These are phyloP conservation scores for Pseudogymnoascus sp. DNA, from an alignment of 2,329 filamentous ascomycete species.

Conservation along the genomic window DNA sequence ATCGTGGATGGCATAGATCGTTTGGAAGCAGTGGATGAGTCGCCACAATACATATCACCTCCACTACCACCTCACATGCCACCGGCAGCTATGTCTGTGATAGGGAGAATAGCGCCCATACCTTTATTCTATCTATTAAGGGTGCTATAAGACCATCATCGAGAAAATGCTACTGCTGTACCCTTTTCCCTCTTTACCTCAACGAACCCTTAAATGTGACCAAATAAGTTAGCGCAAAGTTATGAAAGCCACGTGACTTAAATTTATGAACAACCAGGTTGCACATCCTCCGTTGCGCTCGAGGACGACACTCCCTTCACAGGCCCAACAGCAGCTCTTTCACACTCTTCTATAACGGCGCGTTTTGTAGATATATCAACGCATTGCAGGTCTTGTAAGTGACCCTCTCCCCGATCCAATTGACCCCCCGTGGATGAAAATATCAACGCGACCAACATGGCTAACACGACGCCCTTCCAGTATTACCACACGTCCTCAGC, in stretches of 20 bases:
- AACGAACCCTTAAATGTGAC: neutral
- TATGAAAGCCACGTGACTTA: neutral
- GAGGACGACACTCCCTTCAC: neutral
- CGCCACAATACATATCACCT: constrained; percentile 1
- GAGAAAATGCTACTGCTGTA: neutral
- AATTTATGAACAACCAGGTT: constrained; percentile 3
- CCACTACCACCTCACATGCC: neutral
- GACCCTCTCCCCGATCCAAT: neutral
- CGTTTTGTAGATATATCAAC: neutral
- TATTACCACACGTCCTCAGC: neutral
- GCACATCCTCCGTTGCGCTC: neutral
- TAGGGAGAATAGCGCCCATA: neutral
- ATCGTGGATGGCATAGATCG: neutral
- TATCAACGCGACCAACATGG: neutral
- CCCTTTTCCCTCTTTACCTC: neutral
- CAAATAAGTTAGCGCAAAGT: neutral
- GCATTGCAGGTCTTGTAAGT: neutral
- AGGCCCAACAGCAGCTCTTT: neutral
- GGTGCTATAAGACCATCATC: neutral
- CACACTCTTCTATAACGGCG: neutral
- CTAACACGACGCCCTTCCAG: neutral
- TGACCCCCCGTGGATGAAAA: neutral
- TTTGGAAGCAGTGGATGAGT: neutral
- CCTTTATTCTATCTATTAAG: neutral
- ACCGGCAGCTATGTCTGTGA: neutral